These are phyloP conservation scores for Aspergillaceae sp. DNA, from an alignment of 2,329 filamentous ascomycete genomes.

Conservation along the genomic window DNA sequence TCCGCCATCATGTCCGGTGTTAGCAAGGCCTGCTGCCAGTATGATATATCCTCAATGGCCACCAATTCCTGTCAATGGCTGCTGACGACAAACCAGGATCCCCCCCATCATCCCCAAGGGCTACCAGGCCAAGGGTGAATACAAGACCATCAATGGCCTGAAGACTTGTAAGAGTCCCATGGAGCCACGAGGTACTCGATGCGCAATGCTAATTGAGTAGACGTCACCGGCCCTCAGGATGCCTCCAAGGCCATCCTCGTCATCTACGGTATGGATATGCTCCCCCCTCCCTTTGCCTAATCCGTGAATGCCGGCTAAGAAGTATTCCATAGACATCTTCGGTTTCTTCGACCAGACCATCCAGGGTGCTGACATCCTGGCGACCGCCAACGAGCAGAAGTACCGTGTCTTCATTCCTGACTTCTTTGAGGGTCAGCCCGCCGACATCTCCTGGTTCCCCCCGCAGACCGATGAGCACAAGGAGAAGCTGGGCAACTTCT, in stretches of 20 bases:
- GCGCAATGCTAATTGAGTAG: constrained; percentile 19
- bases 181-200: background rate
- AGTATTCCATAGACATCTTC: constrained; percentile 45
- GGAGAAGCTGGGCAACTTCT: constrained; percentile 52
- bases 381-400: constrained; percentile 51
- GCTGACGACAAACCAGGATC: constrained; percentile 21
- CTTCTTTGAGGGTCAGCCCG: constrained; percentile 73
- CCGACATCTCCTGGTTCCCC: constrained; percentile 53
- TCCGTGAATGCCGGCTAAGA: constrained; percentile 8
- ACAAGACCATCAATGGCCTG: constrained; percentile 51
- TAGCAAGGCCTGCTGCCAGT: constrained; percentile 36
- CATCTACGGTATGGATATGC: constrained; percentile 37
- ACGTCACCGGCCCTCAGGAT: constrained; percentile 48
- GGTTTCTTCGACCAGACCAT: constrained; percentile 56
- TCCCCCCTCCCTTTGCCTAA: background rate
- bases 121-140: constrained; percentile 52
- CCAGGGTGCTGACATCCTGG: constrained; percentile 56
- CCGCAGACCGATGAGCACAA: constrained; percentile 53
- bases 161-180: constrained; percentile 46
- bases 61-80: background rate
- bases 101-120: constrained; percentile 34
- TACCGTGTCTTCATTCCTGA: constrained; percentile 89
- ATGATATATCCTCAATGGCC: constrained; percentile 23
- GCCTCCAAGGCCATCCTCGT: constrained; percentile 51
- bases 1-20: constrained; percentile 30